Evolutionary conservation across 352 stramenopile genomes (phyloP), one percentile per base, ranked within the genome.

Genomic region (Phytophthora podocarpi): DNA sequence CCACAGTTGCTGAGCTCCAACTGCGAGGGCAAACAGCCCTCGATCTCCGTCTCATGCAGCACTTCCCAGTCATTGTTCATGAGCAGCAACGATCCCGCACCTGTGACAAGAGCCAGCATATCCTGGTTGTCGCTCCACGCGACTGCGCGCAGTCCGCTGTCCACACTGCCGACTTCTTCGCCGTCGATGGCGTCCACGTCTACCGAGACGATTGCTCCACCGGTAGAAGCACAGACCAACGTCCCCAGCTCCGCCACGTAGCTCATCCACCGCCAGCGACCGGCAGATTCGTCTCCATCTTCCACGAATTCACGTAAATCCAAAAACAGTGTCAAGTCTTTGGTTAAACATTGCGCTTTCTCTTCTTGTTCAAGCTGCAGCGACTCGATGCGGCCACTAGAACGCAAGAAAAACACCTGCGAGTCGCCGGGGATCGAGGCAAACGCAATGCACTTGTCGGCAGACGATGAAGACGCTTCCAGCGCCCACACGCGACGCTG

Each of bases 51-150:
- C 70, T 94, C 85, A 20, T 89, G 64, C 9, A 94, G 67, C 49
- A 91, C 82, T 20, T 92, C 78, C 85, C 85, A 94, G 36, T 85
- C 74, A 18, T 84, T 79, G 59, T 78, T 92, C 80, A 94, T 89
- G 13, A 89, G 62, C 32, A 94, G 21, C n/a, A 94, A 48, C 8
- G 78, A 63, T 1, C 82, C 80, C 11, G 76, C 72, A 23, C 82
- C 82, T 1, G 85, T 92, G 24, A 72, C 70, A 16, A 94, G 45
- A 7, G 83, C 80, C 43, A 94, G 39, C 57, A 78, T 81, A 43
- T 90, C 85, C 52, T 94, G 81, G 45, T 84, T 87, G 46, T 53
- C 72, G 50, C 75, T 92, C 82, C 82, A 94, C 0, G 78, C 76
- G 30, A 94, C 51, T 18, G 64, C 77, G 26, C 78, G 62, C 27